phyloP scores from a whole-genome alignment of 805 yeast genomes.

The Ascoidea rubescens region DNA sequence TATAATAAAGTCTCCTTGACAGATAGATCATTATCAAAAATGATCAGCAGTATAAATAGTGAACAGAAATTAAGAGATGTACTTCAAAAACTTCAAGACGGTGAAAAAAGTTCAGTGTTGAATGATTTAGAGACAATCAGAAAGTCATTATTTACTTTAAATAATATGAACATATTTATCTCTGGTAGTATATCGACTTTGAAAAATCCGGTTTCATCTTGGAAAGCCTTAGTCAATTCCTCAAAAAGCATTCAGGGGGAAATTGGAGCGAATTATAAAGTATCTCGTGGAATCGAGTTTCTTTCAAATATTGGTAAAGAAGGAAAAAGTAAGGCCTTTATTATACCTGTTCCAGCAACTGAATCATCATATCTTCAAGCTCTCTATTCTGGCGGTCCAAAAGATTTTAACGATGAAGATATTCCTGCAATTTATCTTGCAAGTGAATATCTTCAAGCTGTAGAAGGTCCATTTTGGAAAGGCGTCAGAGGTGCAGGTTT shows the following conservation, averaged over 20 bases:
- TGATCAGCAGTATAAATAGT: slow-evolving; percentile 49
- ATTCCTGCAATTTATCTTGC: slow-evolving; percentile 1
- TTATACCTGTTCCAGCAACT: slow-evolving; percentile 70
- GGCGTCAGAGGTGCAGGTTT: slow-evolving; percentile 90
- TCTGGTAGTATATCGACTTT: slow-evolving; percentile 52
- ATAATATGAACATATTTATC: slow-evolving; percentile 54
- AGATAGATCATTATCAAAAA: slow-evolving; percentile 47
- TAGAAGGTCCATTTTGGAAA: slow-evolving; percentile 96
- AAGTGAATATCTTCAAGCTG: slow-evolving; percentile 51
- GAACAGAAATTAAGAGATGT: slow-evolving; percentile 42
- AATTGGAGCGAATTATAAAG: too few species aligned
- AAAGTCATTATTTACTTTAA: slow-evolving; percentile 33
- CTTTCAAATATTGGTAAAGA: slow-evolving; percentile 40
- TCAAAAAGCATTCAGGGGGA: slow-evolving; percentile 23
- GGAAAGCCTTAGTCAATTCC: slow-evolving; percentile 26
- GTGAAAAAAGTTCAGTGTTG: slow-evolving; percentile 32
- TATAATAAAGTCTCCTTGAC: slow-evolving; percentile 37
- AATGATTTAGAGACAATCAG: slow-evolving; percentile 38
- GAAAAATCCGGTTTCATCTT: slow-evolving; percentile 40
- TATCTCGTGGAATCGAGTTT: slow-evolving; percentile 29
- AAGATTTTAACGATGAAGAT: slow-evolving; percentile 21
- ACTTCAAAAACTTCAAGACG: slow-evolving; percentile 36
- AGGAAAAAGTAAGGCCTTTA: slow-evolving; percentile 39
- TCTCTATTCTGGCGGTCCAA: slow-evolving; percentile 40
- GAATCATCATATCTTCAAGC: slow-evolving; percentile 63